phyloP scores from a whole-genome alignment of 176 grass and related monocot species.

The Hordeum marinum region DNA sequence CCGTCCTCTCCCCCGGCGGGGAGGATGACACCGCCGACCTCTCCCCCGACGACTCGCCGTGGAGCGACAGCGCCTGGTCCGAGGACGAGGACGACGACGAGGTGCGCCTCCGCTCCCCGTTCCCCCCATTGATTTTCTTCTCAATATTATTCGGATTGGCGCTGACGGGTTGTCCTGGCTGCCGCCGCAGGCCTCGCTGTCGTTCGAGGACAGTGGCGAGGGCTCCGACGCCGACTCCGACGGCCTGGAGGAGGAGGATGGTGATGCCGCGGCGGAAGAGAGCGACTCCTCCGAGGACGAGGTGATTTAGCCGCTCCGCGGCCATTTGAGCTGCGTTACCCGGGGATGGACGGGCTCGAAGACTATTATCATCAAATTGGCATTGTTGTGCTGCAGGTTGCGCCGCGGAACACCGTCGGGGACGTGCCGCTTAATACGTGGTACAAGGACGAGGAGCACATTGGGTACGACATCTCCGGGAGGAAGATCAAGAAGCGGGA shows the following conservation, averaged over 20 bases:
- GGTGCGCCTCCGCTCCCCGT: background rate
- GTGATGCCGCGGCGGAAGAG: slow-evolving; percentile 43
- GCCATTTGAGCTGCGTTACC: background rate
- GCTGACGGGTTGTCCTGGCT: background rate
- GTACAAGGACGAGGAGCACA: slow-evolving; percentile 91
- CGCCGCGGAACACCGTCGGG: slow-evolving; percentile 76
- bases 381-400: slow-evolving; percentile 36
- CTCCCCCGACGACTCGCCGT: slow-evolving; percentile 37
- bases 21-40: slow-evolving; percentile 6
- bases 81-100: slow-evolving; percentile 35
- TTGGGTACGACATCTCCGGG: slow-evolving; percentile 69
- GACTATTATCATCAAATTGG: background rate
- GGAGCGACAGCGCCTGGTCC: slow-evolving; percentile 44
- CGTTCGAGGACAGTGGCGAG: slow-evolving; percentile 36
- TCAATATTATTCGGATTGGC: no score
- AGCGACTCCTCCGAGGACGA: slow-evolving; percentile 92
- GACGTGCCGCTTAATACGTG: slow-evolving; percentile 62
- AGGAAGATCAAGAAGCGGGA: slow-evolving; percentile 86
- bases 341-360: background rate
- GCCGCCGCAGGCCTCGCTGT: slow-evolving; percentile 27
- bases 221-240: slow-evolving; percentile 1
- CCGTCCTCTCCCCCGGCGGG: background rate
- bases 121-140: background rate
- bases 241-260: background rate
- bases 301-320: slow-evolving; percentile 33